Percentiles rank a stretch among this genome's conserved stretches.
phyloP scores from a whole-genome alignment of 2,329 filamentous ascomycete species.

The Trichoderma sp. region DNA sequence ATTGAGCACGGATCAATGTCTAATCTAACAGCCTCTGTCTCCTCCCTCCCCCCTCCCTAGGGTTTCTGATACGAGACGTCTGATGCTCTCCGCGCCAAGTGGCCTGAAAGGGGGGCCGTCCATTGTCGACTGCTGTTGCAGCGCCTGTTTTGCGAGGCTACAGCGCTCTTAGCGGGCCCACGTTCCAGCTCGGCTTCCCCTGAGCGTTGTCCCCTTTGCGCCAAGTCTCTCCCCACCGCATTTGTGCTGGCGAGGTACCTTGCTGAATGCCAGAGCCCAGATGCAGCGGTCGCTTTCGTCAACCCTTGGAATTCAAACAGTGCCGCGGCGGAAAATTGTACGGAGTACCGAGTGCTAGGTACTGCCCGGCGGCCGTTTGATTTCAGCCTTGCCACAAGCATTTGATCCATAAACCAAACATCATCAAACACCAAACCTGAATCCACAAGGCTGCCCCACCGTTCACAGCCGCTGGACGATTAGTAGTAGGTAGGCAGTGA shows the following conservation, averaged over 20 bases:
- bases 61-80: background rate
- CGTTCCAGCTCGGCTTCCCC: conserved; percentile 17
- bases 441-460: background rate
- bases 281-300: background rate
- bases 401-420: background rate
- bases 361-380: background rate
- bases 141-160: background rate
- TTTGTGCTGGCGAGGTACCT: background rate
- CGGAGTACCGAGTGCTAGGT: background rate
- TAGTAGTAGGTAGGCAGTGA: too few species aligned
- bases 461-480: background rate
- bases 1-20: background rate
- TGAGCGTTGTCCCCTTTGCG: conserved; percentile 3
- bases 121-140: background rate
- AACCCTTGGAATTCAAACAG: conserved; percentile 14
- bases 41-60: background rate
- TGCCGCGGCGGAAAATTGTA: background rate
- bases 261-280: conserved; percentile 1
- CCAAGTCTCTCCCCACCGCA: conserved; percentile 1
- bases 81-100: background rate
- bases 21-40: background rate
- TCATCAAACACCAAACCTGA: background rate
- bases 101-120: background rate
- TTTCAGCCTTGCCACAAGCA: conserved; percentile 10
- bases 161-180: background rate